Evolutionary conservation across 75 land plant genomes (phyloP).

Genomic region (Pseudotsuga menziesii): DNA sequence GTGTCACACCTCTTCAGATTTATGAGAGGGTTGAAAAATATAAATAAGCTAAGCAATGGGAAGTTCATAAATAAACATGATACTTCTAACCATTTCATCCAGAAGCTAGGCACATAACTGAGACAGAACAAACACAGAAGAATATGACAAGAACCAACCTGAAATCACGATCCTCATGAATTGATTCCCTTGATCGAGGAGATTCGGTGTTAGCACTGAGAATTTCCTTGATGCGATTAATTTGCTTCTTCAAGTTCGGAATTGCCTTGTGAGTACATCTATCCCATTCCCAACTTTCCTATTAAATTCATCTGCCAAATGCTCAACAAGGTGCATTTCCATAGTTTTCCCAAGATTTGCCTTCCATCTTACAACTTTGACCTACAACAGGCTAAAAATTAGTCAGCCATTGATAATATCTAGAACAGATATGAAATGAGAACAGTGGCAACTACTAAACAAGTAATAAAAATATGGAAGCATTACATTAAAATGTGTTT

Average conservation of each 20-base stretch:
- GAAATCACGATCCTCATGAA: slow-evolving; percentile 86
- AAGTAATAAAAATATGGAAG: background rate
- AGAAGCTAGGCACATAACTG: background rate
- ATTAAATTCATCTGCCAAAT: slow-evolving; percentile 93
- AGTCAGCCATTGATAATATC: background rate
- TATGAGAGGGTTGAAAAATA: no score
- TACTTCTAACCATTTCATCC: no score
- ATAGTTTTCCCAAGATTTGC: slow-evolving; percentile 76
- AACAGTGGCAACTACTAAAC: background rate
- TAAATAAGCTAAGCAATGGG: no score
- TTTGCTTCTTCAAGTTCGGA: slow-evolving; percentile 98
- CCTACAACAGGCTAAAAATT: slow-evolving; percentile 31
- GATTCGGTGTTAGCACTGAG: slow-evolving; percentile 90
- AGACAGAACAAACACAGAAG: background rate
- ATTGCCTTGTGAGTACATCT: slow-evolving; percentile 87
- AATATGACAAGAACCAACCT: slow-evolving; percentile 37
- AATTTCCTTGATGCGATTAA: slow-evolving; percentile 93
- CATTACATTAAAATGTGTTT: background rate
- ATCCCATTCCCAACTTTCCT: slow-evolving; percentile 65
- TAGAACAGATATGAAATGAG: background rate
- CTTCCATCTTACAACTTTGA: slow-evolving; percentile 89
- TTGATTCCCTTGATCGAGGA: slow-evolving; percentile 83
- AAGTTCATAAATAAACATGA: no score
- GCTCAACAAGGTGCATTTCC: slow-evolving; percentile 78
- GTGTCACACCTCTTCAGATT: no score